Percentiles rank a stretch among this genome's conserved stretches.
These are phyloP conservation scores for Solanum hybrid DNA, from an alignment of 305 asterid genomes.

Conservation along the genomic window DNA sequence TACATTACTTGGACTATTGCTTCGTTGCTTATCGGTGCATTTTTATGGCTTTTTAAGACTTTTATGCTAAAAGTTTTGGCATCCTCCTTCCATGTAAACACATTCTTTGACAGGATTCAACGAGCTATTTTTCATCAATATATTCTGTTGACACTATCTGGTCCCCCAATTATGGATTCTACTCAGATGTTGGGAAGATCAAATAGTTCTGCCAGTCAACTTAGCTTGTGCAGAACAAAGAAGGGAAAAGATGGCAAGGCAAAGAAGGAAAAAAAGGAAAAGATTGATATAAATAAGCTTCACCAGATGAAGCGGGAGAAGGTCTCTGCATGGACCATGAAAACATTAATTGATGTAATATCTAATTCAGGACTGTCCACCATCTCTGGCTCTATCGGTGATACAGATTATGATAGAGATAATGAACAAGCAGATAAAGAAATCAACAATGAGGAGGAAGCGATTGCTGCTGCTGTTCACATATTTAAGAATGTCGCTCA, in stretches of 20 bases:
- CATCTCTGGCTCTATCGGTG: slow-evolving; percentile 46
- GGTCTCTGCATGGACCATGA: slow-evolving; percentile 86
- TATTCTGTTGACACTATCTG: slow-evolving; percentile 49
- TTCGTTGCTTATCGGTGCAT: slow-evolving; percentile 50
- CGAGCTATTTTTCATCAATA: slow-evolving; percentile 71
- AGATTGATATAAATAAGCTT: slow-evolving; percentile 57
- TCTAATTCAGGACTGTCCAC: slow-evolving; percentile 66
- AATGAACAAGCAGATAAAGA: slow-evolving; percentile 51
- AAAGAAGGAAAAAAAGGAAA: slow-evolving; percentile 11
- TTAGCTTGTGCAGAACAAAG: slow-evolving; percentile 29
- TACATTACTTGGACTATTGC: slow-evolving; percentile 56
- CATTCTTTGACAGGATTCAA: slow-evolving; percentile 78
- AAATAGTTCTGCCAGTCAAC: slow-evolving; percentile 28
- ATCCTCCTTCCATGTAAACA: slow-evolving; percentile 59
- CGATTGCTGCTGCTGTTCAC: slow-evolving; percentile 77
- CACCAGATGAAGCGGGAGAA: slow-evolving; percentile 72
- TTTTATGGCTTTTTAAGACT: slow-evolving; percentile 64
- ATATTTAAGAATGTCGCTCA: slow-evolving; percentile 61
- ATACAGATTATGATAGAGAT: slow-evolving; percentile 28
- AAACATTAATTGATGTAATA: slow-evolving; percentile 60
- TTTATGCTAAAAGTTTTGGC: slow-evolving; percentile 65
- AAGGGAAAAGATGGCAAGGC: slow-evolving; percentile 40
- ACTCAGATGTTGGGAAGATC: slow-evolving; percentile 31
- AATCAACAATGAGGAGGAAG: slow-evolving; percentile 74
- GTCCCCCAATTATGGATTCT: slow-evolving; percentile 60